Percentiles rank a stretch among this genome's conserved stretches.
phyloP scores from a whole-genome alignment of 1,284 basidiomycete species.

The Ganoderma meredithae region DNA sequence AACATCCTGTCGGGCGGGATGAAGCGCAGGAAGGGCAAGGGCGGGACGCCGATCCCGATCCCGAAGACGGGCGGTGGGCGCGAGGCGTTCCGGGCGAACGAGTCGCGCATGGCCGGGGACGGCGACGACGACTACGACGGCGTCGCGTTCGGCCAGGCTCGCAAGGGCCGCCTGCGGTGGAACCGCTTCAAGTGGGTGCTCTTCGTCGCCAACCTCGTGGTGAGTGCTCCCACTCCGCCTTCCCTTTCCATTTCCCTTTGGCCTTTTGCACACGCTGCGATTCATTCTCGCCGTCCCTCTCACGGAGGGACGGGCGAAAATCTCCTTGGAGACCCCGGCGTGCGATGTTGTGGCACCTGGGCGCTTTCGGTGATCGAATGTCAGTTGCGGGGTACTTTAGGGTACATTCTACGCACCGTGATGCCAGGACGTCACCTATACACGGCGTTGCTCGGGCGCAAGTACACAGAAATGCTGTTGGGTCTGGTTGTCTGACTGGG shows the following conservation, averaged over 20 bases:
- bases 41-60: constrained; percentile 36
- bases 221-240: constrained; percentile 43
- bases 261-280: constrained; percentile 9
- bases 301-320: background rate
- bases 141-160: constrained; percentile 47
- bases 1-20: constrained; percentile 53
- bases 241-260: background rate
- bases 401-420: too few species aligned
- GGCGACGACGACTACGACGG: constrained; percentile 64
- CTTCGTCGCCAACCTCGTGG: constrained; percentile 57
- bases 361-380: constrained; percentile 4
- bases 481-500: too few species aligned
- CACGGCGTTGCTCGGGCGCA: too few species aligned
- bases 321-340: constrained; percentile 1
- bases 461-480: too few species aligned
- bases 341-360: background rate
- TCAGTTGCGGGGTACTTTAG: background rate
- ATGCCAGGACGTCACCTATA: too few species aligned
- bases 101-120: constrained; percentile 57
- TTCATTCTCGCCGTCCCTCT: constrained; percentile 4
- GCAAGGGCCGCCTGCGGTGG: constrained; percentile 58
- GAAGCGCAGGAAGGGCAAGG: constrained; percentile 46
- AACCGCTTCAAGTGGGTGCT: constrained; percentile 69
- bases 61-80: constrained; percentile 61
- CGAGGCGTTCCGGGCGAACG: constrained; percentile 57